Evolutionary conservation across 768 basidiomycete species (phyloP).

Genomic region (Tulasnella calospora): DNA sequence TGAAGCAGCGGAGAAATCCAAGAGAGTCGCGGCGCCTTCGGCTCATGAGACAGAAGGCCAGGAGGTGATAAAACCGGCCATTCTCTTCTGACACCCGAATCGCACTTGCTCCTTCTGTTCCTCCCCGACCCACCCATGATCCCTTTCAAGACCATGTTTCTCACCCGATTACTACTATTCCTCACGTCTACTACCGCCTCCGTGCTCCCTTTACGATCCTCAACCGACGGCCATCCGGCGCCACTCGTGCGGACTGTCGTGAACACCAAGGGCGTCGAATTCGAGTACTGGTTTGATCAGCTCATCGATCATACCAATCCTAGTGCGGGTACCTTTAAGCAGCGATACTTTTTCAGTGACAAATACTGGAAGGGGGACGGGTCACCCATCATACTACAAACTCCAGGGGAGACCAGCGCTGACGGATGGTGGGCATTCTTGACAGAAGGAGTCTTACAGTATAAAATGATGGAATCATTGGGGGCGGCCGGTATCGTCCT

Average conservation of each 20-base stretch:
- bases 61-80: too few species aligned
- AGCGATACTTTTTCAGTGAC: conserved; percentile 23
- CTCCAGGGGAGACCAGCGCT: conserved; percentile 1
- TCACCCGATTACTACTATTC: too few species aligned
- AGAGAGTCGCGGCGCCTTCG: too few species aligned
- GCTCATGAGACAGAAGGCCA: too few species aligned
- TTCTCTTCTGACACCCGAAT: too few species aligned
- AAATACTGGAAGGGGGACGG: conserved; percentile 6
- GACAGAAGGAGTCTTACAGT: neutral
- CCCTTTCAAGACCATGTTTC: too few species aligned
- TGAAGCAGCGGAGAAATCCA: too few species aligned
- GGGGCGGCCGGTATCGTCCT: conserved; percentile 14
- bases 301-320: conserved; percentile 24
- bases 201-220: neutral
- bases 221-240: neutral
- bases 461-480: neutral
- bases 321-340: conserved; percentile 18
- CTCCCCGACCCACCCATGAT: too few species aligned
- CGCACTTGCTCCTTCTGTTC: too few species aligned
- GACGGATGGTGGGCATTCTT: neutral
- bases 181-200: too few species aligned
- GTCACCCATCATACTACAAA: conserved; percentile 16
- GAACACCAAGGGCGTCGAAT: neutral
- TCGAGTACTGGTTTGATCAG: conserved; percentile 25
- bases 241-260: neutral